Conservation (phyloP, 352 stramenopile species). For the Phytophthora idaei region DNA sequence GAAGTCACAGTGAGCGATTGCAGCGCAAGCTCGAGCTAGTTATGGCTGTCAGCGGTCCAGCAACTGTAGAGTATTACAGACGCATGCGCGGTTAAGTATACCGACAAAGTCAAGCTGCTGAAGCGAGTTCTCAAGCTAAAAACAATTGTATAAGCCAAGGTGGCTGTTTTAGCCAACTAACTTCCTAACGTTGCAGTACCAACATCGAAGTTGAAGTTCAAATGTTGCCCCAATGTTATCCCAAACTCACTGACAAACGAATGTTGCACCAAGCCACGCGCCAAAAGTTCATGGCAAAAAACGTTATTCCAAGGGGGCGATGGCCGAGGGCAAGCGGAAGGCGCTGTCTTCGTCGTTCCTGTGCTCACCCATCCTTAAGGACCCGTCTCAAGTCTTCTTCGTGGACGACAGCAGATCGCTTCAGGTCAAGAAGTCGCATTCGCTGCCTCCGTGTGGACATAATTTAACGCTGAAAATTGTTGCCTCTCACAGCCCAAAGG, state of each 20-base stretch:
- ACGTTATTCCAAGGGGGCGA: constrained; percentile 13
- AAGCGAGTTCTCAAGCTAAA: no score
- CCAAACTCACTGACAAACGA: not conserved
- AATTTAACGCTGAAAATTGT: not conserved
- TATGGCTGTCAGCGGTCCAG: no score
- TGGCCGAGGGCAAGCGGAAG: constrained; percentile 40
- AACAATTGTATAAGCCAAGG: no score
- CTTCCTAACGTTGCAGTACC: not conserved
- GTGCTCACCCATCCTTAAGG: constrained; percentile 70
- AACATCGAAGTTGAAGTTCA: not conserved
- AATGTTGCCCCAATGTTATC: constrained; percentile 9
- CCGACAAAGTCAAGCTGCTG: no score
- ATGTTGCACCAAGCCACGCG: constrained; percentile 15
- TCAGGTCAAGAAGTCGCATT: constrained; percentile 14
- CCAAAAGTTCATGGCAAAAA: constrained; percentile 12
- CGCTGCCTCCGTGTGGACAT: not conserved
- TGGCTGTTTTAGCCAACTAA: no score
- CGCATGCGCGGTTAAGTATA: no score
- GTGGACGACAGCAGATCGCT: constrained; percentile 42
- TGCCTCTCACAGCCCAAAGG: constrained; percentile 22
- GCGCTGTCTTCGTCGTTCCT: constrained; percentile 55
- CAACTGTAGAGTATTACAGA: no score
- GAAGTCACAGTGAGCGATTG: no score
- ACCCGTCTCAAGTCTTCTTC: constrained; percentile 65
- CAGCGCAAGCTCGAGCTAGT: no score